A percentile compares a stretch with the other conserved stretches of the same genome.
Evolutionary conservation across 768 basidiomycete genomes (phyloP).

Genomic region (Suillus tomentosus): DNA sequence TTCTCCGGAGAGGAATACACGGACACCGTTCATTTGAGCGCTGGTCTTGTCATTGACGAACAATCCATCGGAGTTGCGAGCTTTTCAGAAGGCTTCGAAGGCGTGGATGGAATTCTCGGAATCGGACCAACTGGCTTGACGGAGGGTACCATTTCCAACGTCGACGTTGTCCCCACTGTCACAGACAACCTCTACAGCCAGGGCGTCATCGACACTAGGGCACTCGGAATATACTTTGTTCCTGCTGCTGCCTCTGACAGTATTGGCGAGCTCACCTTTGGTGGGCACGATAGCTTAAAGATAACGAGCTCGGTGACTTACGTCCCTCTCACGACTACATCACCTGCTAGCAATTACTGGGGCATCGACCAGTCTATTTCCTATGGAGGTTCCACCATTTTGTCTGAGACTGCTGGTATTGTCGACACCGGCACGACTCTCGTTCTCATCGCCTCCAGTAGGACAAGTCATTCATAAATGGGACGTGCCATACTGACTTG

Average conservation of each 20-base stretch:
- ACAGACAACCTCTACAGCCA: conserved; percentile 36
- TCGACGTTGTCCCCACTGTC: conserved; percentile 32
- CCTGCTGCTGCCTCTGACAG: conserved; percentile 25
- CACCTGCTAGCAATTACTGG: conserved; percentile 30
- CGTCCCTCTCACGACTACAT: conserved; percentile 24
- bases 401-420: conserved; percentile 32
- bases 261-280: conserved; percentile 31
- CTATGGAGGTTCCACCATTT: conserved; percentile 27
- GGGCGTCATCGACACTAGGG: conserved; percentile 28
- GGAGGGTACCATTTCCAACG: conserved; percentile 19
- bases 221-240: conserved; percentile 37
- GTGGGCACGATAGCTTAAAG: conserved; percentile 22
- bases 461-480: background rate
- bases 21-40: conserved; percentile 19
- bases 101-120: conserved; percentile 43
- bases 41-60: conserved; percentile 17
- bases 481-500: conserved; percentile 6
- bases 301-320: conserved; percentile 22
- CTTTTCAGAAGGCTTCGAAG: conserved; percentile 25
- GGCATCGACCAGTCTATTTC: conserved; percentile 34
- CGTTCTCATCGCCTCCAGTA: conserved; percentile 25
- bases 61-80: conserved; percentile 44
- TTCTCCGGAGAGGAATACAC: conserved; percentile 23
- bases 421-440: conserved; percentile 36
- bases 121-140: conserved; percentile 38